These are phyloP conservation scores for Martensiomyces pterosporus DNA, from an alignment of 192 early-diverging fungal genomes.

Conservation along the genomic window DNA sequence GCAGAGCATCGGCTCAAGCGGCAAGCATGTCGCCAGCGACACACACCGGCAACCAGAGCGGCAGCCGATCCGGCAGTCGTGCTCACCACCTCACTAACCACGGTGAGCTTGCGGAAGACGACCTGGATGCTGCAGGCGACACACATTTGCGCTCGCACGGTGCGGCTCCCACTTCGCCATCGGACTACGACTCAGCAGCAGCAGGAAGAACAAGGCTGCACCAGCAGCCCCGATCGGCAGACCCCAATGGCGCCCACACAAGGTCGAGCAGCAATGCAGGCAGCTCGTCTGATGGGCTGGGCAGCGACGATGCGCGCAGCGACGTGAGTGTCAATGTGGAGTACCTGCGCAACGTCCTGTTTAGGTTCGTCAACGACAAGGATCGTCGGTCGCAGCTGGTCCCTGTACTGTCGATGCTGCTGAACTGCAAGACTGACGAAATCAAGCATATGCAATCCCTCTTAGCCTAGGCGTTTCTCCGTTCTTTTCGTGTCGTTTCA, in stretches of 20 bases:
- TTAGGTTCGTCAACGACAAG: conserved; percentile 50
- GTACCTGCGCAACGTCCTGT: conserved; percentile 49
- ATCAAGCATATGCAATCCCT: conserved; percentile 46
- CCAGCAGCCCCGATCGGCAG: too few relatives aligned
- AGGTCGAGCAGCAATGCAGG: conserved; percentile 25
- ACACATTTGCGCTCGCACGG: too few relatives aligned
- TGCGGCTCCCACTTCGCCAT: too few relatives aligned
- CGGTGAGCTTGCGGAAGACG: too few relatives aligned
- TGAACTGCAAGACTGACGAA: conserved; percentile 62
- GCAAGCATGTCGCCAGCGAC: too few relatives aligned
- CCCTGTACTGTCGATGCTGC: conserved; percentile 58
- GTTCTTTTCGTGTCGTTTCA: background rate
- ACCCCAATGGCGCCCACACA: conserved; percentile 11
- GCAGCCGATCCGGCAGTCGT: too few relatives aligned
- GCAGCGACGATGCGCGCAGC: background rate
- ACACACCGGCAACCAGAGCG: too few relatives aligned
- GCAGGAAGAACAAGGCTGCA: too few relatives aligned
- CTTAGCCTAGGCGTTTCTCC: too few relatives aligned
- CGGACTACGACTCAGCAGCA: too few relatives aligned
- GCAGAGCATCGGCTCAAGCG: conserved; percentile 3
- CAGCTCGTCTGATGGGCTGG: conserved; percentile 17
- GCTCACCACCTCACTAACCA: too few relatives aligned
- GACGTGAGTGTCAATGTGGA: conserved; percentile 40
- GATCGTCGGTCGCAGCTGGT: conserved; percentile 58
- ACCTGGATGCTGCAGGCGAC: too few relatives aligned